Evolutionary conservation across 768 basidiomycete species (phyloP), one percentile per base, ranked within the genome.

Genomic region (Collybiopsis luxurians): DNA sequence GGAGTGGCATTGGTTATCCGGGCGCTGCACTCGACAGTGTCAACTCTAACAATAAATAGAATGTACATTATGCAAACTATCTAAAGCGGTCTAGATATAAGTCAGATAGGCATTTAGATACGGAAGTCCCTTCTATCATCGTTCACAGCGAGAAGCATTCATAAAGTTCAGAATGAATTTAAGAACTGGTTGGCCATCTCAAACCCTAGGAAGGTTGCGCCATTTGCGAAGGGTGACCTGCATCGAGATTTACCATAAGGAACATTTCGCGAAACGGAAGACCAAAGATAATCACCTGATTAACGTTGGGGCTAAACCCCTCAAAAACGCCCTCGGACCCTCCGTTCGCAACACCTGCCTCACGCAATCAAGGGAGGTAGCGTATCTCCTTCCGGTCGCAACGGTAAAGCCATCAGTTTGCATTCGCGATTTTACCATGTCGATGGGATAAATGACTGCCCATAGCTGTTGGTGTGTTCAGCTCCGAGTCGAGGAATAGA

Each of bases 351-450:
- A 95, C 17, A 94, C 86, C 53, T 83, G 89, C 31, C 85, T 82
- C 30, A 91, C 85, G 61, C 92, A 95, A 66, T 97, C 87, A 31
- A 92, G 65, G 13, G 91, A 85, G 15, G 90, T 90, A 28, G 77
- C 79, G 71, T 97, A 98, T 66, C 91, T 92, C 63, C 87, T 87
- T 27, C 89, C 87, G 42, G 85, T 86, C 15, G 85, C 75, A 2
- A 84, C 72, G 11, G 83, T 78, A 69, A 95, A 94, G 0, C 87
- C 90, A 66, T 98, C 96, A 0, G 95, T 97, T 73, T 98, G 96
- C 80, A 98, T 90, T 53, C 94, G 85, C 26, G 92, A 93, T 68
- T 98, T 98, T 66, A 98, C 85, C 82, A 97, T 92, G 71, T 97
- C 95, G 70, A 95, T 89, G 15, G 94, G 95, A 76, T 96, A 96